Percentiles rank a stretch among this genome's conserved stretches.
Conservation (phyloP, 2,329 filamentous ascomycete species). For the Capronia americana region DNA sequence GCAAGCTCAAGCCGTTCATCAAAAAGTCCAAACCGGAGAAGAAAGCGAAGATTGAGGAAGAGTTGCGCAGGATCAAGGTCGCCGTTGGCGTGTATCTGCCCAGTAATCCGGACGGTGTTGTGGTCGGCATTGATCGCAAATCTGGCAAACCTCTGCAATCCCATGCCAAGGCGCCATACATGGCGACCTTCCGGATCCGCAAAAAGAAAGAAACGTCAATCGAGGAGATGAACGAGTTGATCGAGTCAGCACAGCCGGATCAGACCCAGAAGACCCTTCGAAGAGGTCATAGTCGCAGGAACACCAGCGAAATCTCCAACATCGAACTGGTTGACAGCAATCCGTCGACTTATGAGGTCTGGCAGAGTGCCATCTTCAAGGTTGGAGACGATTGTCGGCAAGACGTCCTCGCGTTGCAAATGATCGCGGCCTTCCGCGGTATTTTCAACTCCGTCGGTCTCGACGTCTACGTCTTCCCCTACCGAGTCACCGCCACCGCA, state of each 20-base stretch:
- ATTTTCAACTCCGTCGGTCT: slow-evolving; percentile 96
- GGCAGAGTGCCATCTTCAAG: slow-evolving; percentile 99
- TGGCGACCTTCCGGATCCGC: slow-evolving; percentile 97
- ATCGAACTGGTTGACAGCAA: slow-evolving; percentile 28
- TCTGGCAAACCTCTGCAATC: slow-evolving; percentile 97
- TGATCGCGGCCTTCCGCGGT: slow-evolving; percentile 96
- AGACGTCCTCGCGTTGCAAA: slow-evolving; percentile 93
- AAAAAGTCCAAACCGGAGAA: slow-evolving; percentile 93
- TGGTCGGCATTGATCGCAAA: slow-evolving; percentile 97
- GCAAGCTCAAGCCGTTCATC: slow-evolving; percentile 91
- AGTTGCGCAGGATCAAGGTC: slow-evolving; percentile 94
- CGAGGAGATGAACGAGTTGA: slow-evolving; percentile 61
- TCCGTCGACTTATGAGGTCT: slow-evolving; percentile 77
- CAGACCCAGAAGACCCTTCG: slow-evolving; percentile 40
- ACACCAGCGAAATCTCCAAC: slow-evolving; percentile 36
- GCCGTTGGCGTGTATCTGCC: slow-evolving; percentile 97
- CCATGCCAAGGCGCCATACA: slow-evolving; percentile 97
- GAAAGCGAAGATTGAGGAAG: slow-evolving; percentile 98
- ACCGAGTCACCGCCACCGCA: slow-evolving; percentile 95
- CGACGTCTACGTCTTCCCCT: slow-evolving; percentile 95
- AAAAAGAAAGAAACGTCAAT: slow-evolving; percentile 67
- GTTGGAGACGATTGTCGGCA: slow-evolving; percentile 98
- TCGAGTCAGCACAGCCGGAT: slow-evolving; percentile 53
- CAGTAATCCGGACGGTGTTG: slow-evolving; percentile 94
- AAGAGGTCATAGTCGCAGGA: slow-evolving; percentile 35